Evolutionary conservation across 108 stramenopile genomes (phyloP), one percentile per base, ranked within the genome.

Genomic region (Schizochytrium sp.): DNA sequence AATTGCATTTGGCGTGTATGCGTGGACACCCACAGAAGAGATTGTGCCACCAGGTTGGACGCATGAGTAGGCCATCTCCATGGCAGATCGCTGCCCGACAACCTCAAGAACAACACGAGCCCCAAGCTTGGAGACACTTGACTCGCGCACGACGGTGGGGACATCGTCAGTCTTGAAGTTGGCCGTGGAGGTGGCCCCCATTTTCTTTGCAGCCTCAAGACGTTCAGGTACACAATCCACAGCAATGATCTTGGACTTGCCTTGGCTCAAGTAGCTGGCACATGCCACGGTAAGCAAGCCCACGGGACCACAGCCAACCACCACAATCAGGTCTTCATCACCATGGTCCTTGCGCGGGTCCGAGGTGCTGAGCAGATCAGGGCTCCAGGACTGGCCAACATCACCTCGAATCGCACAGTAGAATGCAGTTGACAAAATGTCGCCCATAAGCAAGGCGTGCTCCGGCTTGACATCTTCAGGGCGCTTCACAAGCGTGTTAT

Each of bases 261-360:
- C 76, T 40, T 83, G 47, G 38, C 28, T n/a, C 4, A 83, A 40
- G 28, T 49, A 83, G 50, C 19, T 40, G 47, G 76, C 76, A 13
- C 50, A 83, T 5, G 76, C 76, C 5, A 83, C 53, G 38, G 76
- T 55, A 8, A 83, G 53, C 53, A 83, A 40, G 15, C 76, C 76
- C 47, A 83, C 76, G 17, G 76, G 76, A 47, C 76, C 76, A 53
- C 76, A 83, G 47, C 76, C 76, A 17, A 83, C 53, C 15, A 83
- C 76, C 10, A 42, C 76, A 83, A 83, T 28, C 10, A 83, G 4
- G 15, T 55, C 53, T 13, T 50, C 15, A 2, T 69, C 64, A 44
- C 64, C 64, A 69, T 69, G 64, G 64, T 38, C 28, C 15, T 2
- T 44, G 17, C 53, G 2, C 50, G 76, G 76, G 50, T 40, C 50